Base-by-base conservation (phyloP, 2,329 filamentous ascomycete genomes). In the Myotisia sp. region DNA sequence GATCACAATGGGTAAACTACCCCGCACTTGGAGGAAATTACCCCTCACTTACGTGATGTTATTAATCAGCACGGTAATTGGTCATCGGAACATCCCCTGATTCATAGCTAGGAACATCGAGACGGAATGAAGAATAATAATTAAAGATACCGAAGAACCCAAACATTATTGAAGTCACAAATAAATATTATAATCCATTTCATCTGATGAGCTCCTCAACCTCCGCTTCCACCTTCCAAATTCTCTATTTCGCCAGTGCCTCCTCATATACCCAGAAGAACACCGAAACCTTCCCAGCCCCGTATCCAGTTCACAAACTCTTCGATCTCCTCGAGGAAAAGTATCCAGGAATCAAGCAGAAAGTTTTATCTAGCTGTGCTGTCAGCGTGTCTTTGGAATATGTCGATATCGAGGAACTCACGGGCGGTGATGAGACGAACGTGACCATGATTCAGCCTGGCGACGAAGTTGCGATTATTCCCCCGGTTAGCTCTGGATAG, bases 401-500 rank as follows among this genome's bases (percentile, higher is more conserved):
- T 45, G 58, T 64, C 3, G 60, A 64, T 21, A 28, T 32, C 19
- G 37, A 39, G 14, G 39, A 39, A 45, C 29, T 32, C 10, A 13
- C 35, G 5, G 46, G 40, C 16, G 42, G 36, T 7, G 37, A 44
- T 6, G 45, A 43, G 18, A 42, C 38, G 2, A 39, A 44, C 8
- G 38, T 42, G 6, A 32, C 46, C 26, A 38, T 57, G 20, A 60
- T 64, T 37, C 32, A 43, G 26, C 34, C 41, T 4, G 59, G 58
- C 9, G 53, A 60, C 33, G 62, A 64, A 41, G 58, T 64, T 35
- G 62, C 56, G 10, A 50, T 64, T 39, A 63, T 64, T 42, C 62
- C 62, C 31, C 62, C 62, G 34, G 62, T 64, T 36, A 64, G 61
- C 46, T 64, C 60, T 36, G 61, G 61, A 16, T 64, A 43, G 40